Evolutionary conservation across 2,329 filamentous ascomycete species (phyloP), one percentile per base, ranked within the genome.

Genomic region (Paracorniculantispora psalliotae): DNA sequence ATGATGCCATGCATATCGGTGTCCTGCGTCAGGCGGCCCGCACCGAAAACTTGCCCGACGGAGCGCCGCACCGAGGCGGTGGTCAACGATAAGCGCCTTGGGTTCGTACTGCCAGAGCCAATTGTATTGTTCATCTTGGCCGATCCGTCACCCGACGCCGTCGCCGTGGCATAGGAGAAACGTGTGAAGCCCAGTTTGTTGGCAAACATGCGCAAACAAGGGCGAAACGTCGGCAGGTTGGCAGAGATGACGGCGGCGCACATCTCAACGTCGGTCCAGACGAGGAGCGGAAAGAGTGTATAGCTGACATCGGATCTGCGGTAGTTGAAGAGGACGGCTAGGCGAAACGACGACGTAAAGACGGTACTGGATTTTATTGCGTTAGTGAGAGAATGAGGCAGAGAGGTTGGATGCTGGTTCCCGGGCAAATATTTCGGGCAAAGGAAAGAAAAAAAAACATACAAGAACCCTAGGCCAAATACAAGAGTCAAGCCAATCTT

Each of bases 221-320:
- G 79, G 6, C 78, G 73, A 44, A 83, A 68, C 0, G 80, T 81
- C 0, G 81, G 81, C 0, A 82, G 75, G 62, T 78, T 81, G 5
- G 80, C 80, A 0, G 79, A 80, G 41, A 81, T 71, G 61, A 83
- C 79, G 50, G 78, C 81, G 0, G 75, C 74, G 0, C 77, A 71
- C 67, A 78, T 75, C 63, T 81, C 79, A 61, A 80, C 75, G 3
- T 71, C 71, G 10, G 77, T 78, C 79, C 78, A 81, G 57, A 73
- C 76, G 8, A 76, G 73, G 0, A 76, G 74, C 1, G 72, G 74
- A 0, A 76, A 75, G 17, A 81, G 70, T 0, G 77, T 78, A 64
- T 79, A 80, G 21, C 72, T 71, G 2, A 75, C 74, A 56, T 80
- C 77, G 4, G 48, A 47, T 39, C 56, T 49, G 9, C 62, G 63